Conservation (phyloP, 2,329 filamentous ascomycete genomes). For the Penicillium sp. region DNA sequence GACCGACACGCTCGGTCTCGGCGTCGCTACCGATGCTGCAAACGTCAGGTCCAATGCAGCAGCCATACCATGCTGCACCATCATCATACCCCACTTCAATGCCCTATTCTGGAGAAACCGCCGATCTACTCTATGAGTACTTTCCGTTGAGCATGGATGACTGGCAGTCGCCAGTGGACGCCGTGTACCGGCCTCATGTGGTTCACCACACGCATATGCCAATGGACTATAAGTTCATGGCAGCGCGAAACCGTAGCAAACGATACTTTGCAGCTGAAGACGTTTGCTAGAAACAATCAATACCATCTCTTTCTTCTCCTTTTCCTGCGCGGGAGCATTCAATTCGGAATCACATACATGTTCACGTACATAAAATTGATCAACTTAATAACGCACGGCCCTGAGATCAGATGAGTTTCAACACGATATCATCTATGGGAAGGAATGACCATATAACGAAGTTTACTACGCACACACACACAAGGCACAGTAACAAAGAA, state of each 20-base stretch:
- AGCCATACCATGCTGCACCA: constrained; percentile 20
- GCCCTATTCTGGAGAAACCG: constrained; percentile 57
- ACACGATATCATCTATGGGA: constrained; percentile 6
- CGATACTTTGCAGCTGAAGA: constrained; percentile 67
- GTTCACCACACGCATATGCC: constrained; percentile 79
- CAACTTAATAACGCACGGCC: not conserved
- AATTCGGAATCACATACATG: not conserved
- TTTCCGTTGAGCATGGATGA: constrained; percentile 89
- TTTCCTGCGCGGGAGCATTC: not conserved
- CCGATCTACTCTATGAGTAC: constrained; percentile 88
- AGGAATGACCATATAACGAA: constrained; percentile 7
- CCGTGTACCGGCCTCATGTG: constrained; percentile 85
- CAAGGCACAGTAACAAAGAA: not conserved
- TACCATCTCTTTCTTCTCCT: not conserved
- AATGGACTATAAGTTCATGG: constrained; percentile 65
- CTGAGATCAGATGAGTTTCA: not conserved
- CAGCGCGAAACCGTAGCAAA: constrained; percentile 63
- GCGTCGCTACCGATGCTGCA: constrained; percentile 29
- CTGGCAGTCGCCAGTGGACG: constrained; percentile 85
- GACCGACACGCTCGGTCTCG: constrained; percentile 24
- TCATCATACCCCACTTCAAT: constrained; percentile 54
- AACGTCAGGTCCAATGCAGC: constrained; percentile 21
- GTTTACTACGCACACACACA: not conserved
- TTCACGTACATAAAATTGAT: constrained; percentile 6
- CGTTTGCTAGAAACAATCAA: constrained; percentile 25